Base-by-base conservation (phyloP, 768 basidiomycete species). In the Coprinopsis cinerea region DNA sequence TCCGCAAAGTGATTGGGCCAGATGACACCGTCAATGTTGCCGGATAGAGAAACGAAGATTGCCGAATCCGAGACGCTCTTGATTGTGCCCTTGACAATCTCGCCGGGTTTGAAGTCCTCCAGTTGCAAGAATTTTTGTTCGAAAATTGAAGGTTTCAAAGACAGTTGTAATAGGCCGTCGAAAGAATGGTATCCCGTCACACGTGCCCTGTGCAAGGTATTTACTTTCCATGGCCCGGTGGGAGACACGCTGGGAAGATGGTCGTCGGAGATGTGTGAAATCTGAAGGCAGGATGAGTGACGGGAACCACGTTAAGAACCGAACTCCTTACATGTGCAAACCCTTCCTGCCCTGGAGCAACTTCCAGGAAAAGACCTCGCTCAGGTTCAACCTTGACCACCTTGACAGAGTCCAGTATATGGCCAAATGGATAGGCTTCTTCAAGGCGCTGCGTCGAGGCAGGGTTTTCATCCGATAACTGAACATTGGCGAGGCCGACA, bases 1-100 rank as follows among this genome's bases (percentile, higher is more conserved):
- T 99, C 96, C 10, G 96, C 92, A 62, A 89, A 96, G 62, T 98
- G 96, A 53, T 83, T 79, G 0, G 94, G 93, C 88, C 91, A 96
- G 18, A 97, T 75, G 23, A 96, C 85, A 24, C 90, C 96, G 60
- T 96, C 92, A 26, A 97, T 83, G 52, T 79, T 89, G 4, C 90
- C 92, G 3, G 86, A 82, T 48, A 98, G 72, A 24, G 88, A 82
- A 35, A 98, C 81, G 60, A 96, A 95, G 30, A 99, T 68, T 0
- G 80, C 86, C 27, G 79, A 75, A 50, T 89, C 85, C 2, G 85
- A 85, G 43, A 99, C 74, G 53, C 79, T 83, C 69, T 91, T 94
- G 54, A 99, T 80, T 0, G 83, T 90, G 4, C 89, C 92, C 67
- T 87, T 93, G 57, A 99, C 70, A 18, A 85, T 61, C 62, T 93